Base-by-base conservation (phyloP, 2,329 filamentous ascomycete genomes). In the Fusarium cicatricum region DNA sequence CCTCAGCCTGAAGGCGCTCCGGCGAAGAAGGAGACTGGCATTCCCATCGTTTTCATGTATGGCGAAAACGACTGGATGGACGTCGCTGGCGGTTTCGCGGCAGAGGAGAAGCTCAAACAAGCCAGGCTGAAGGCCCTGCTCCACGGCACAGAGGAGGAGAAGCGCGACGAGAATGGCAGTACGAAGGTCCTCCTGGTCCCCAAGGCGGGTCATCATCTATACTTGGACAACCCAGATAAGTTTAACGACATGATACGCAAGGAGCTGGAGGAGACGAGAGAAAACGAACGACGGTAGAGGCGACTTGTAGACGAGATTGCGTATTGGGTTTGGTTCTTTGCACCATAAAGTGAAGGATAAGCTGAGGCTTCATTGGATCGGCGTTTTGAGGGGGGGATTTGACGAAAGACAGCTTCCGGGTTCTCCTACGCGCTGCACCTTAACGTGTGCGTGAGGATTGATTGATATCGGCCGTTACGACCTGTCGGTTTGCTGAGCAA, bases 61-160 rank as follows among this genome's bases (percentile, higher is more conserved):
- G 95, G 95, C 60, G 93, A 98, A 68, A 88, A 95, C 70, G 95
- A 99, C 79, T 99, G 95, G 95, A 99, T 99, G 95, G 95, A 99
- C 65, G 88, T 95, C 9, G 86, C 87, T 0, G 95, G 93, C 23
- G 95, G 95, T 0, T 85, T 88, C 40, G 92, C 90, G 0, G 88
- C 93, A 0, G 85, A 90, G 70, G 85, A 93, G 75, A 92, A 90
- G 73, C 83, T 98, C 11, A 88, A 91, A 56, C 81, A 88, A 53
- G 86, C 89, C 60, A 85, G 84, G 61, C 75, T 77, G 21, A 83
- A 84, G 43, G 80, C 83, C 0, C 76, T 97, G 4, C 75, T 81
- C 11, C 74, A 82, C 17, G 90, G 84, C 17, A 88, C 83, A 0
- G 78, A 82, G 1, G 89, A 92, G 52, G 90, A 96, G 74, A 85